These are phyloP conservation scores for Eimeria acervulina DNA, from an alignment of 169 alveolate species.

Conservation along the genomic window DNA sequence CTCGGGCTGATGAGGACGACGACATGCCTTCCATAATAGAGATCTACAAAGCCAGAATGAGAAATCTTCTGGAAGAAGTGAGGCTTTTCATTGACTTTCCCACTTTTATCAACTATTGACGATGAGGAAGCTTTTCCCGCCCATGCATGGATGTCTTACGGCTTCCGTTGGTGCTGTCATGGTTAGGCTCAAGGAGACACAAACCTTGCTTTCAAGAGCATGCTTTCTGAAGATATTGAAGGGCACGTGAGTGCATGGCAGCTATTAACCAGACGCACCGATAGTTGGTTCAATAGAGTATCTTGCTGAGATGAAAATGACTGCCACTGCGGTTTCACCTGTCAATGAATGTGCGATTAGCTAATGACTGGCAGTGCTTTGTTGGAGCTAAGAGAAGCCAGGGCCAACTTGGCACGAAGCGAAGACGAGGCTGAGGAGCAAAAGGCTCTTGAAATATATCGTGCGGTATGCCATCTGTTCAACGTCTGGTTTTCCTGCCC, in stretches of 20 bases:
- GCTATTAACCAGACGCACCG: not conserved
- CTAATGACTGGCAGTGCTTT: constrained; percentile 38
- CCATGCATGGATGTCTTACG: not conserved
- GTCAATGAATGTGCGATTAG: constrained; percentile 2
- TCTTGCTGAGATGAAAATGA: not conserved
- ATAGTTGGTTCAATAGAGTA: not conserved
- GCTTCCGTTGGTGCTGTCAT: not conserved
- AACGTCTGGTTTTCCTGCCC: too few species aligned
- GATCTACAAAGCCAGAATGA: constrained; percentile 66
- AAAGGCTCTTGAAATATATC: constrained; percentile 23
- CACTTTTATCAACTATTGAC: not conserved
- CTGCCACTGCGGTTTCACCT: not conserved
- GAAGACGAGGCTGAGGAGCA: constrained; percentile 76
- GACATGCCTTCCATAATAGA: constrained; percentile 49
- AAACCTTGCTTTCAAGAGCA: constrained; percentile 25
- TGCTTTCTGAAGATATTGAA: constrained; percentile 62
- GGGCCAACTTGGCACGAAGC: not conserved
- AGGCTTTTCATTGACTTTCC: not conserved
- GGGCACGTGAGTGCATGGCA: constrained; percentile 5
- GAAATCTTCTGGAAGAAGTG: constrained; percentile 41
- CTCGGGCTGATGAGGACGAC: constrained; percentile 73
- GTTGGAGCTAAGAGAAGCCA: constrained; percentile 48
- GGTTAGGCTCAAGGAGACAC: constrained; percentile 52
- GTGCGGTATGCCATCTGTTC: not conserved
- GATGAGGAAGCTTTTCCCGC: not conserved